phyloP scores from a whole-genome alignment of 306 rosid species.

The Hippophae rhamnoides region DNA sequence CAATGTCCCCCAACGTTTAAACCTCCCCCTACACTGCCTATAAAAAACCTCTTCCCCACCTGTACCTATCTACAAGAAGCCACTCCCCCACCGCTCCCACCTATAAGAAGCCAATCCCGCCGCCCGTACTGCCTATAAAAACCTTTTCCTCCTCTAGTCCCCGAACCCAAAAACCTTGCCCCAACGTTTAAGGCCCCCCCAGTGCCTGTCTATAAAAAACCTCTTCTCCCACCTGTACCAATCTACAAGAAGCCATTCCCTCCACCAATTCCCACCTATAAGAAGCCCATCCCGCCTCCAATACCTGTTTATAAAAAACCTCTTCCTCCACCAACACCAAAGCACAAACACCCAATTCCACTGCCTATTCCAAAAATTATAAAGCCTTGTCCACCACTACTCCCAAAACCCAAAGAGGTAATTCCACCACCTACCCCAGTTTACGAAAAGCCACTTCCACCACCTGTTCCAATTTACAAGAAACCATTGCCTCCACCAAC shows the following conservation, averaged over 20 bases:
- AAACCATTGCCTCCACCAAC: slow-evolving; percentile 15
- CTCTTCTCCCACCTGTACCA: slow-evolving; percentile 14
- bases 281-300: slow-evolving; percentile 12
- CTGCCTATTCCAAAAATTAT: background rate
- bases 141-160: slow-evolving; percentile 20
- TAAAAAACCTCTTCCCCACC: slow-evolving; percentile 17
- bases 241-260: slow-evolving; percentile 17
- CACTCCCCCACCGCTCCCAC: slow-evolving; percentile 21
- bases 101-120: slow-evolving; percentile 15
- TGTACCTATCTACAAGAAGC: slow-evolving; percentile 7
- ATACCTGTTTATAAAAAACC: background rate
- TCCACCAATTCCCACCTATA: slow-evolving; percentile 9
- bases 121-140: background rate
- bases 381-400: slow-evolving; percentile 15
- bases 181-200: slow-evolving; percentile 24
- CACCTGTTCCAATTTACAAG: slow-evolving; percentile 6
- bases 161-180: slow-evolving; percentile 2
- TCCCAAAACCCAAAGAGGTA: background rate
- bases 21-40: slow-evolving; percentile 7
- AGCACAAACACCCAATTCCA: slow-evolving; percentile 11
- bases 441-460: slow-evolving; percentile 16
- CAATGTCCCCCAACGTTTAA: background rate
- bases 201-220: background rate
- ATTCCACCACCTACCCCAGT: slow-evolving; percentile 15
- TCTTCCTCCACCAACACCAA: slow-evolving; percentile 13